Base-by-base conservation (phyloP, 1,284 basidiomycete genomes). In the Wolfiporia cocos region DNA sequence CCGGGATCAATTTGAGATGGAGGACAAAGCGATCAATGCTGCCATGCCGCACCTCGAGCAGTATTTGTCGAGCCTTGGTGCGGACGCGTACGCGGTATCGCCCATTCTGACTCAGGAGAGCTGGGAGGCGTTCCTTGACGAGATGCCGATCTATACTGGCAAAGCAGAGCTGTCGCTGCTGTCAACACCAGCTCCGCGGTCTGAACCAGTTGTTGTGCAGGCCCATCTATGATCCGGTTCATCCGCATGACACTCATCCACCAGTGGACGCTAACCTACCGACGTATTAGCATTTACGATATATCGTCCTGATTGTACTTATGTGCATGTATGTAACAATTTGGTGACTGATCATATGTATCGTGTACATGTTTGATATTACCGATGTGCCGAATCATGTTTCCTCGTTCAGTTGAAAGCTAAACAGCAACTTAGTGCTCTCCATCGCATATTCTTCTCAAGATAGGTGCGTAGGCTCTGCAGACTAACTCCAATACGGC, bases 21-120 rank as follows among this genome's bases (percentile, higher is more conserved):
- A 51, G 44, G 37, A 47, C 15, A 38, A 12, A 2, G 55, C 56
- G 1, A 31, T 53, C 7, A 35, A 10, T 2, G 50, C 50, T 5
- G 46, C 46, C 2, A 23, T 51, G 7, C 51, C 55, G 0, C 38
- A 47, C n/a, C 30, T 61, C 5, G 65, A 47, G 53, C 50, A 51
- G 15, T 42, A 34, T 34, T 41, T 52, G n/a, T 40, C n/a, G 18
- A n/a, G 36, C 33, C 39, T 33, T 3, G 43, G 33, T 18, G 37
- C 40, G 1, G 40, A 37, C 24, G 26, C 37, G 14, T 49, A 45
- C 28, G 37, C 32, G 6, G 20, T 29, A 2, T 35, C 41, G 9
- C 46, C 46, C 21, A 50, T 50, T 20, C 31, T 48, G 31, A 42
- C 43, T 12, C 15, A 45, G 23, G 37, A 41, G 19, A 37, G 34